A percentile compares a stretch with the other conserved stretches of the same genome.
These are phyloP conservation scores for Kappamyces sp. DNA, from an alignment of 192 early-diverging fungal species.

Conservation along the genomic window DNA sequence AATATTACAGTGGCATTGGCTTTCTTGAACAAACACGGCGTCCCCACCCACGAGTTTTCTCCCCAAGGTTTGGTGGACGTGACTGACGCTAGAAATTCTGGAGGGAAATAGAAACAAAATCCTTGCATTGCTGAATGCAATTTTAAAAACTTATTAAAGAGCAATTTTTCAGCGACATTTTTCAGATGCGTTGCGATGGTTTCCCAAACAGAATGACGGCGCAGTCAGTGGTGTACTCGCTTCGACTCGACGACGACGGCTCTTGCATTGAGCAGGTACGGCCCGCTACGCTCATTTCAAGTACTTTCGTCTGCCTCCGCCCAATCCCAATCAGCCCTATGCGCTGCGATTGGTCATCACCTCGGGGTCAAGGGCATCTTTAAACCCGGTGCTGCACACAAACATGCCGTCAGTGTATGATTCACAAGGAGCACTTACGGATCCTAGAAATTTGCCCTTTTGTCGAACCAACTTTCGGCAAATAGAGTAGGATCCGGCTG, in stretches of 20 bases:
- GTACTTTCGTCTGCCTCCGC: constrained; percentile 74
- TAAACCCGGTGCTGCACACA: constrained; percentile 66
- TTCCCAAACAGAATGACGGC: no score
- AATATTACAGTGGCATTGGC: constrained; percentile 40
- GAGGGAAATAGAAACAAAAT: constrained; percentile 44
- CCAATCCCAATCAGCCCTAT: constrained; percentile 47
- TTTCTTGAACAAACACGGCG: constrained; percentile 35
- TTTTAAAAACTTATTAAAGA: no score
- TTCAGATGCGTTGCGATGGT: not conserved
- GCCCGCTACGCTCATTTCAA: constrained; percentile 26
- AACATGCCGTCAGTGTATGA: no score
- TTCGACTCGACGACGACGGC: constrained; percentile 55
- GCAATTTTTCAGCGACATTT: no score
- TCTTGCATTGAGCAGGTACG: constrained; percentile 45
- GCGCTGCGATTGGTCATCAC: constrained; percentile 74
- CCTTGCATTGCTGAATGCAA: constrained; percentile 43
- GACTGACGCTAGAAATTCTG: constrained; percentile 37
- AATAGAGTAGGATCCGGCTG: constrained; percentile 45
- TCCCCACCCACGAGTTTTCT: constrained; percentile 29
- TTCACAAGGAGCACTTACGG: no score
- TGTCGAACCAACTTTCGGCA: no score
- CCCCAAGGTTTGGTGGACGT: constrained; percentile 31
- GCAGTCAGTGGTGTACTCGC: constrained; percentile 39
- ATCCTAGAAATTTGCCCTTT: no score
- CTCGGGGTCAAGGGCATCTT: constrained; percentile 67